Evolutionary conservation across 805 yeast genomes (phyloP), one percentile per base, ranked within the genome.

Genomic region (Suhomyces sp.): DNA sequence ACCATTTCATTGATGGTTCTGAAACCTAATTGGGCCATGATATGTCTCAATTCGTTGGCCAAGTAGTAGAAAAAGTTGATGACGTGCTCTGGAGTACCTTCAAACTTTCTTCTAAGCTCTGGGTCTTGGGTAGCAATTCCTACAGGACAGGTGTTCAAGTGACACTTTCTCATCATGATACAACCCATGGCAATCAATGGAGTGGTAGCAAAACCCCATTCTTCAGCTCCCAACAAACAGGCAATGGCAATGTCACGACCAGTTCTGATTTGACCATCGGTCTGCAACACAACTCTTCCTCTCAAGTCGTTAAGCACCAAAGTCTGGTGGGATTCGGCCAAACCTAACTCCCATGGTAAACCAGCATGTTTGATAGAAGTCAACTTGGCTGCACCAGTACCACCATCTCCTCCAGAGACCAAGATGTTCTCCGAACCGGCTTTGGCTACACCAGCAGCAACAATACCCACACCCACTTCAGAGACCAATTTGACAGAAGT

Each of bases 61-160:
- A 93, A 79, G 75, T 92, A 94, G 78, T 87, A 93, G 81, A 94
- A 94, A 80, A 93, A 94, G 80, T 93, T 93, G 73, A 93, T 92
- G 53, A 93, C 98, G 67, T 93, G 97, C 75, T 93, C 99, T 48
- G 99, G 99, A 47, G 97, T 92, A 66, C 99, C 99, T 64, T 82
- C 79, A 75, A 93, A 93, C 73, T 93, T 94, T 73, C 83, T 83
- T 74, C 99, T 84, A 60, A 93, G 80, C 59, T 85, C 89, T 17
- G 97, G 97, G 70, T 93, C 98, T 73, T 94, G 99, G 27, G 99
- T 93, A 44, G 99, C 99, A 76, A 93, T 89, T 75, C 99, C 99
- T 47, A 93, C 99, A 25, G 99, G 97, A 73, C 99, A 93, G 39
- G 96, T 83, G 75, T 89, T 89, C 54, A 89, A 77, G 70, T 93